phyloP scores from a whole-genome alignment of 2,329 filamentous ascomycete species.

The Phyllosticta citrichinensis region DNA sequence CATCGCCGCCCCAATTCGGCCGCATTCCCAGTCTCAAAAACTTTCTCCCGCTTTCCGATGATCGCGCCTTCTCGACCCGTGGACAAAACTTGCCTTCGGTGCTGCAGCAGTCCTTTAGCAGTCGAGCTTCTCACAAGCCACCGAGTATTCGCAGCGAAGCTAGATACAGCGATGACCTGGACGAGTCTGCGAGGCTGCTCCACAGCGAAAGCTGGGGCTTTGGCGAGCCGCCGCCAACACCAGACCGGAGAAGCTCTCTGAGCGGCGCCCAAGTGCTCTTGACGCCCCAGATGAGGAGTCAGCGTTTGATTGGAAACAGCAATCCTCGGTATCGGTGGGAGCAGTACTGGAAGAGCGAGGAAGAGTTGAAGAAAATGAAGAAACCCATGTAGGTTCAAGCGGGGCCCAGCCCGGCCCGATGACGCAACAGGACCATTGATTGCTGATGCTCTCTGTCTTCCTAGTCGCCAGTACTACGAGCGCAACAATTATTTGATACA shows the following conservation, averaged over 20 bases:
- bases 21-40: conserved; percentile 27
- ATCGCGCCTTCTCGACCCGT: conserved; percentile 32
- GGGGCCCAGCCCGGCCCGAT: background rate
- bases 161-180: conserved; percentile 15
- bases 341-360: conserved; percentile 73
- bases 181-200: conserved; percentile 17
- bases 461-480: conserved; percentile 72
- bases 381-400: conserved; percentile 50
- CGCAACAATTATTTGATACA: conserved; percentile 80
- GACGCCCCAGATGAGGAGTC: conserved; percentile 63
- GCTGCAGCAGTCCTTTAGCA: conserved; percentile 9
- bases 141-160: conserved; percentile 19
- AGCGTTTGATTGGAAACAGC: conserved; percentile 78
- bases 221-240: conserved; percentile 19
- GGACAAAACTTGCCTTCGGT: conserved; percentile 33
- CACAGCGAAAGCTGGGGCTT: conserved; percentile 18
- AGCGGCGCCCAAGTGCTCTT: conserved; percentile 34
- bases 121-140: background rate
- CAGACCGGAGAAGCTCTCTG: conserved; percentile 28
- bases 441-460: background rate
- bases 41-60: conserved; percentile 33
- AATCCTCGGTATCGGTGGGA: conserved; percentile 83
- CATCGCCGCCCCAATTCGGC: conserved; percentile 13
- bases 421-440: background rate
- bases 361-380: conserved; percentile 60